Conservation (phyloP, 164 flowering plant species). For the Stephania yunnanensis region DNA sequence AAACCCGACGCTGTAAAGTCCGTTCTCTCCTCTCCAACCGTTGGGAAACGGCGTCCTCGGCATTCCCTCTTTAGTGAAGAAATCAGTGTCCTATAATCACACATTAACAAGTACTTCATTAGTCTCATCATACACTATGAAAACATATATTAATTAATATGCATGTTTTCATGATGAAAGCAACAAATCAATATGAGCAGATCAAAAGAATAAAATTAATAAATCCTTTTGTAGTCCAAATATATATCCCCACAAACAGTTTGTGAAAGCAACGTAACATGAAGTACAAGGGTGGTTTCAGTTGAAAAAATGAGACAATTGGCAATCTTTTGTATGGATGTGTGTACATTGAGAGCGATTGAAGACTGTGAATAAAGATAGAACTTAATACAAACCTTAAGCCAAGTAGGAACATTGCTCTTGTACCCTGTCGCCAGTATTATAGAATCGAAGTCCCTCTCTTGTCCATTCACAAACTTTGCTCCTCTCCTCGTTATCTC, state of each 20-base stretch:
- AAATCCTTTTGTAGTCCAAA: conserved; percentile 7
- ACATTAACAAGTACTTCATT: not conserved
- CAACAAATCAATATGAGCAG: conserved; percentile 8
- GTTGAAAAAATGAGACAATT: conserved; percentile 13
- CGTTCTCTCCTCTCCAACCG: conserved; percentile 76
- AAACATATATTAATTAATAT: not conserved
- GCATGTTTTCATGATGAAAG: conserved; percentile 11
- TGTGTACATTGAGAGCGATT: conserved; percentile 38
- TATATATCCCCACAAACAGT: conserved; percentile 15
- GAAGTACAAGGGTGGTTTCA: not conserved
- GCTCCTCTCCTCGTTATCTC: conserved; percentile 73
- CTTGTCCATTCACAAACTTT: conserved; percentile 75
- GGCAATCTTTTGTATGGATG: conserved; percentile 42
- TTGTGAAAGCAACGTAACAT: conserved; percentile 15
- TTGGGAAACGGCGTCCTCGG: conserved; percentile 74
- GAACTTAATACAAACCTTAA: conserved; percentile 52
- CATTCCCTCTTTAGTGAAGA: conserved; percentile 78
- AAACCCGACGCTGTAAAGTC: conserved; percentile 81
- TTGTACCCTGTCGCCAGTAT: conserved; percentile 91
- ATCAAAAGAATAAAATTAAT: conserved; percentile 1
- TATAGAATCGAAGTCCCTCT: conserved; percentile 73
- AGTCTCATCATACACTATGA: not conserved
- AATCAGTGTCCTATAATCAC: conserved; percentile 50
- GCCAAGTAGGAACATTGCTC: conserved; percentile 96
- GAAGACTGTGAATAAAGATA: conserved; percentile 31